Conservation (phyloP, 2,329 filamentous ascomycete genomes). For the Aspergillus texensis region DNA sequence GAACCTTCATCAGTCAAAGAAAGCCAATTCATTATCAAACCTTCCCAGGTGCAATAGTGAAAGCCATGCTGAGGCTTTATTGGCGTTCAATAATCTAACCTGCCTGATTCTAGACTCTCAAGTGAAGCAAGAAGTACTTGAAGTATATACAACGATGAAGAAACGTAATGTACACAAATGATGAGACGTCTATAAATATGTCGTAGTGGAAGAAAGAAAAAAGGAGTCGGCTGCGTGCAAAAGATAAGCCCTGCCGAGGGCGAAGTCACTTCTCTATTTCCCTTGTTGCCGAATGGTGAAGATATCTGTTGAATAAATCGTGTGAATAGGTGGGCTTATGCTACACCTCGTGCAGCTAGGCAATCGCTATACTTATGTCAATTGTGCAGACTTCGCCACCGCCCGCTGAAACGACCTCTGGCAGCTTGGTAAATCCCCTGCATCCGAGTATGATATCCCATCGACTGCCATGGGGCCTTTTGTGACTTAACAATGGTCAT, state of each 20-base stretch:
- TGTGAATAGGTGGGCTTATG: neutral
- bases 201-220: neutral
- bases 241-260: neutral
- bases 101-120: neutral
- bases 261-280: neutral
- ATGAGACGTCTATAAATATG: neutral
- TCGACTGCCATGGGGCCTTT: no score
- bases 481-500: neutral
- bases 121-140: neutral
- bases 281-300: neutral
- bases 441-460: neutral
- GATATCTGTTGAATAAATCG: neutral
- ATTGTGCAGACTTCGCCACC: neutral
- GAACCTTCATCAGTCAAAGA: no score
- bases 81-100: neutral
- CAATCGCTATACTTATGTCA: neutral
- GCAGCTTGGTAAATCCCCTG: neutral
- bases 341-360: neutral
- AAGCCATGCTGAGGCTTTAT: neutral
- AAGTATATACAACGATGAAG: neutral
- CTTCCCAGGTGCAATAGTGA: no score
- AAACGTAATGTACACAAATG: neutral
- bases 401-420: neutral
- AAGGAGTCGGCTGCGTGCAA: neutral
- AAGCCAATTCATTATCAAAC: no score